Evolutionary conservation across 441 rosid species (phyloP).

Genomic region (Brassica hybrid): DNA sequence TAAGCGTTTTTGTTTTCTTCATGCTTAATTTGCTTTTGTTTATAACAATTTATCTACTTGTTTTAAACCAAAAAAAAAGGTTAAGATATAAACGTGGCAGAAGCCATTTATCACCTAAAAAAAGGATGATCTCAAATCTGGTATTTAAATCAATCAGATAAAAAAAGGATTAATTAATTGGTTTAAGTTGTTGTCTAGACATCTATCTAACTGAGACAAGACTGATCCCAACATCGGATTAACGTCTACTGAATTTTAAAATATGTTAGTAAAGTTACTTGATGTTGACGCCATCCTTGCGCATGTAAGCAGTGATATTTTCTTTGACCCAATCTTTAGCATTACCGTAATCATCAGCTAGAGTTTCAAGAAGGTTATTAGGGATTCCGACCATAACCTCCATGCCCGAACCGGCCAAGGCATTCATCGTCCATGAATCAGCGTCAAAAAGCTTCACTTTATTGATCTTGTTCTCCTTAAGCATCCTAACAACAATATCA

Average conservation of each 20-base stretch:
- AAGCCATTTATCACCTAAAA: neutral
- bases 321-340: slow-evolving; percentile 83
- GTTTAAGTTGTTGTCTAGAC: neutral
- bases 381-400: slow-evolving; percentile 91
- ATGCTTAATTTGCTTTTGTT: neutral
- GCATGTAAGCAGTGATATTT: slow-evolving; percentile 58
- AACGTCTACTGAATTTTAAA: neutral
- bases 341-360: slow-evolving; percentile 45
- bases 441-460: slow-evolving; percentile 86
- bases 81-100: neutral
- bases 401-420: slow-evolving; percentile 59
- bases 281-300: slow-evolving; percentile 63
- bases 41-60: neutral
- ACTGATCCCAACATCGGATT: neutral
- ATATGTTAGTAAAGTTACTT: slow-evolving; percentile 47
- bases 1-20: neutral
- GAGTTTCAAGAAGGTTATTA: slow-evolving; percentile 49
- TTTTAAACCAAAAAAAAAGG: neutral
- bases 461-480: slow-evolving; percentile 68
- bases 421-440: slow-evolving; percentile 52
- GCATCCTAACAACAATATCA: slow-evolving; percentile 60
- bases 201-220: neutral
- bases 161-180: neutral
- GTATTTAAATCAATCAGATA: neutral
- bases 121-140: slow-evolving; percentile 6